Percentiles rank a stretch among this genome's conserved stretches.
These are phyloP conservation scores for Bidens hawaiensis DNA, from an alignment of 140 eudicot genomes.

Conservation along the genomic window DNA sequence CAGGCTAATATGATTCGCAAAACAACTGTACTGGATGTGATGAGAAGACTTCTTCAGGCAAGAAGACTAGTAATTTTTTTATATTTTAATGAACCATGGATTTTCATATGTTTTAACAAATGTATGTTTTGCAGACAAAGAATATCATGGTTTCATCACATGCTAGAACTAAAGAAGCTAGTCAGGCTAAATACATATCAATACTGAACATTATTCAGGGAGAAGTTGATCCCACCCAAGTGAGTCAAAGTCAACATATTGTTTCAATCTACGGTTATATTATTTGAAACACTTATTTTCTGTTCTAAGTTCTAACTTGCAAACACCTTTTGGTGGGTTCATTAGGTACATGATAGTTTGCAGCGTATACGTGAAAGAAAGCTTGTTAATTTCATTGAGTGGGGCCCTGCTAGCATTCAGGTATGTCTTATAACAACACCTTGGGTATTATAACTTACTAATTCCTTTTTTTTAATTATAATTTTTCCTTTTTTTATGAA, in stretches of 20 bases:
- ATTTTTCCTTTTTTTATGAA: constrained; percentile 8
- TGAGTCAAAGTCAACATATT: constrained; percentile 12
- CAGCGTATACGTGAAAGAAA: constrained; percentile 93
- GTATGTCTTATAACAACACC: constrained; percentile 20
- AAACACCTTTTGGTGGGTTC: constrained; percentile 5
- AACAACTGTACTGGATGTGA: constrained; percentile 96
- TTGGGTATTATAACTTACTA: background rate
- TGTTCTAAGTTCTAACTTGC: background rate
- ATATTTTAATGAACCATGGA: background rate
- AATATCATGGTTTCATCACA: constrained; percentile 96
- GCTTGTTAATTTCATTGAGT: constrained; percentile 94
- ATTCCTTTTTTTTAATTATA: background rate
- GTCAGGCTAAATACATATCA: constrained; percentile 95
- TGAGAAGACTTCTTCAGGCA: constrained; percentile 99
- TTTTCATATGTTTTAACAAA: constrained; percentile 20
- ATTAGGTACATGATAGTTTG: constrained; percentile 92
- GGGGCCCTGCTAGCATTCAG: constrained; percentile 99
- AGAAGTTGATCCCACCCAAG: constrained; percentile 99
- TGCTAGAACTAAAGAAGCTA: constrained; percentile 95
- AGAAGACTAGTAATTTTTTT: constrained; percentile 13
- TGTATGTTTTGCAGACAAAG: constrained; percentile 62
- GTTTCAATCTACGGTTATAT: background rate
- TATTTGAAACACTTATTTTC: background rate
- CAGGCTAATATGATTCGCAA: constrained; percentile 98
- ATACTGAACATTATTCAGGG: constrained; percentile 94